Percentiles rank a stretch among this genome's conserved stretches.
These are phyloP conservation scores for Colletotrichum agaves DNA, from an alignment of 2,329 filamentous ascomycete species.

Conservation along the genomic window DNA sequence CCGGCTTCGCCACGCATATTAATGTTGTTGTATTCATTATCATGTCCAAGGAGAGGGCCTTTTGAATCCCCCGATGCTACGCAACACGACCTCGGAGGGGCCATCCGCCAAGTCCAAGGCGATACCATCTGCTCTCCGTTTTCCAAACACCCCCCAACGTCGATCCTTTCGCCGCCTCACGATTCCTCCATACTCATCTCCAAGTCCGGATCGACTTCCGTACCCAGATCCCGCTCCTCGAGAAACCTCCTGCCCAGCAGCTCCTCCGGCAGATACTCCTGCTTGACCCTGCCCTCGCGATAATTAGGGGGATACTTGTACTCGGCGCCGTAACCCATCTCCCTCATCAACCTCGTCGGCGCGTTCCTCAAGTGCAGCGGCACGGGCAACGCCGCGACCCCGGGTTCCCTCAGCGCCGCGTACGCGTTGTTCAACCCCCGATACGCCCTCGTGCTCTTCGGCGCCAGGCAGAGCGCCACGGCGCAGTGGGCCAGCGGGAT, in stretches of 20 bases:
- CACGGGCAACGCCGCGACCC: slow-evolving; percentile 82
- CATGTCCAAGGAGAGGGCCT: neutral
- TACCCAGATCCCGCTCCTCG: slow-evolving; percentile 83
- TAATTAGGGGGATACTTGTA: slow-evolving; percentile 99
- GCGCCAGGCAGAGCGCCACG: slow-evolving; percentile 81
- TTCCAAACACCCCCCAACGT: neutral
- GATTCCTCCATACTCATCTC: slow-evolving; percentile 47
- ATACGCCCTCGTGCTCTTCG: slow-evolving; percentile 90
- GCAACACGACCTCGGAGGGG: neutral
- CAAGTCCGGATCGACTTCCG: slow-evolving; percentile 78
- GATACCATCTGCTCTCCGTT: neutral
- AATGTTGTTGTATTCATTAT: neutral
- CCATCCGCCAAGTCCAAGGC: neutral
- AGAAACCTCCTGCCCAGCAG: slow-evolving; percentile 79
- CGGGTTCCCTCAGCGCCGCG: slow-evolving; percentile 82
- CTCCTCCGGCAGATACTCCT: slow-evolving; percentile 89
- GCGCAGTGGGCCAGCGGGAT: slow-evolving; percentile 91
- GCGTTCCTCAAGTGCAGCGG: slow-evolving; percentile 92
- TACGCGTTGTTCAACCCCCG: slow-evolving; percentile 83
- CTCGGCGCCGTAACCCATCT: slow-evolving; percentile 87
- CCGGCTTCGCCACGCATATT: neutral
- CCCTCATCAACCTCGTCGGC: slow-evolving; percentile 91
- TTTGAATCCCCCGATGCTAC: neutral
- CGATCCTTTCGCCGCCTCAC: neutral
- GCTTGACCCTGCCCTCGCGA: slow-evolving; percentile 79